Evolutionary conservation across 305 asterid species (phyloP).

Genomic region (Euphrasia arctica): DNA sequence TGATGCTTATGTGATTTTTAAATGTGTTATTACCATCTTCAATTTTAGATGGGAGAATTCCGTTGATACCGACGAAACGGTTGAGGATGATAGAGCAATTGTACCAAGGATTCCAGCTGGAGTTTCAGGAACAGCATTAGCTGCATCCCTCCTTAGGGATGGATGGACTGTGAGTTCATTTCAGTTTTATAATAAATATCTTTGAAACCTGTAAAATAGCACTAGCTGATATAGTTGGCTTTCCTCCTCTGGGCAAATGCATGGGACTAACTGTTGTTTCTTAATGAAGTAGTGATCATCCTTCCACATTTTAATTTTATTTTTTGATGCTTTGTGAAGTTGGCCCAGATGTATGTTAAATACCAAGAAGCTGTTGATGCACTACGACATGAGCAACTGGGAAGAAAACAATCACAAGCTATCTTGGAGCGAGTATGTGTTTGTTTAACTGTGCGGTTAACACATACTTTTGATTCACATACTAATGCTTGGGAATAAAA

Average conservation of each 20-base stretch:
- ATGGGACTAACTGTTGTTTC: constrained; percentile 13
- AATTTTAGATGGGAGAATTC: constrained; percentile 42
- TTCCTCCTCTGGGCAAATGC: neutral
- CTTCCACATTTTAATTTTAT: constrained; percentile 1
- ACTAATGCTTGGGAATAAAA: too few species aligned
- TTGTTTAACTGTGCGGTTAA: too few species aligned
- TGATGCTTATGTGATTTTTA: constrained; percentile 11
- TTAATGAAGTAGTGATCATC: constrained; percentile 2
- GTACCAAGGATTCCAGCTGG: constrained; percentile 78
- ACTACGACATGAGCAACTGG: constrained; percentile 84
- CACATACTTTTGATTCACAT: too few species aligned
- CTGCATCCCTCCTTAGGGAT: constrained; percentile 95
- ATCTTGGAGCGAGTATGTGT: constrained; percentile 79
- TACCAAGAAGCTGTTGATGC: constrained; percentile 98
- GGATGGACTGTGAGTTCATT: constrained; percentile 88
- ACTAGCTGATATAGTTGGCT: neutral
- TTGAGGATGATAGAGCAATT: constrained; percentile 62
- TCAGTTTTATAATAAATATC: constrained; percentile 5
- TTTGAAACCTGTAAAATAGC: constrained; percentile 5
- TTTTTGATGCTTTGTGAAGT: constrained; percentile 38
- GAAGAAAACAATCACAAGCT: constrained; percentile 86
- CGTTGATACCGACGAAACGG: constrained; percentile 37
- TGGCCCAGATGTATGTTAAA: constrained; percentile 75
- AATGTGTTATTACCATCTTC: constrained; percentile 14
- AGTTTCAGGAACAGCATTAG: constrained; percentile 93